phyloP scores from a whole-genome alignment of 1,139 yeast genomes.

The Kodamaea anthophila region DNA sequence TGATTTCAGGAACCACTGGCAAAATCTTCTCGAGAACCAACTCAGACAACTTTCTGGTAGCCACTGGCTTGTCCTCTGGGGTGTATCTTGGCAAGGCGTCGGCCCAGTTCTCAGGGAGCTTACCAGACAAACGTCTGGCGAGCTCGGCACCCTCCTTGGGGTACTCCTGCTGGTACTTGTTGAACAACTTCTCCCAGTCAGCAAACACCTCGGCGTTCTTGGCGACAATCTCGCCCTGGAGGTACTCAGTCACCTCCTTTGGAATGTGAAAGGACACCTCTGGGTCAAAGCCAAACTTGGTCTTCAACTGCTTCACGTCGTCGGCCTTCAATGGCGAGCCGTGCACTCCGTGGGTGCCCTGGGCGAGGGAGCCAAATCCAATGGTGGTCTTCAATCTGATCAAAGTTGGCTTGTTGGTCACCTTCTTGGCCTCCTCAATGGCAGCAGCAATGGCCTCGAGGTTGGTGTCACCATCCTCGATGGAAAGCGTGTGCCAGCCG shows the following conservation, averaged over 20 bases:
- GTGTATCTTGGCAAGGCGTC: constrained; percentile 73
- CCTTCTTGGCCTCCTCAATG: constrained; percentile 61
- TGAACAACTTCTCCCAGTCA: constrained; percentile 67
- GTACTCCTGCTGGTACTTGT: constrained; percentile 59
- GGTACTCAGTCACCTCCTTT: constrained; percentile 72
- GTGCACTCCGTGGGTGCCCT: constrained; percentile 92
- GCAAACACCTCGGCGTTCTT: constrained; percentile 53
- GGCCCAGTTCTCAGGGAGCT: constrained; percentile 85
- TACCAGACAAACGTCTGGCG: constrained; percentile 71
- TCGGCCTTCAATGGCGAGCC: constrained; percentile 96
- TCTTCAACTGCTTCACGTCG: constrained; percentile 84
- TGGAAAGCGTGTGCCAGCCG: constrained; percentile 87
- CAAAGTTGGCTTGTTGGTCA: constrained; percentile 78
- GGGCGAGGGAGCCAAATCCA: constrained; percentile 85
- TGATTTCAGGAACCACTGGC: constrained; percentile 72
- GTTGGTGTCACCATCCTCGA: constrained; percentile 79
- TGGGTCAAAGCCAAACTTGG: constrained; percentile 85
- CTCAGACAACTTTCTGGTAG: constrained; percentile 95
- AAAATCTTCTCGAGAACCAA: constrained; percentile 62
- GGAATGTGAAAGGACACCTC: constrained; percentile 75
- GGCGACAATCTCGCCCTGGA: constrained; percentile 50
- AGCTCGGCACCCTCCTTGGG: constrained; percentile 80
- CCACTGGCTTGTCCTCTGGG: constrained; percentile 74
- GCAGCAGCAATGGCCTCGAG: constrained; percentile 68
- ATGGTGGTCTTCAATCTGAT: constrained; percentile 87